Percentiles rank a stretch among this genome's conserved stretches.
Evolutionary conservation across 352 stramenopile species (phyloP).

Genomic region (Nothophytophthora sp.): DNA sequence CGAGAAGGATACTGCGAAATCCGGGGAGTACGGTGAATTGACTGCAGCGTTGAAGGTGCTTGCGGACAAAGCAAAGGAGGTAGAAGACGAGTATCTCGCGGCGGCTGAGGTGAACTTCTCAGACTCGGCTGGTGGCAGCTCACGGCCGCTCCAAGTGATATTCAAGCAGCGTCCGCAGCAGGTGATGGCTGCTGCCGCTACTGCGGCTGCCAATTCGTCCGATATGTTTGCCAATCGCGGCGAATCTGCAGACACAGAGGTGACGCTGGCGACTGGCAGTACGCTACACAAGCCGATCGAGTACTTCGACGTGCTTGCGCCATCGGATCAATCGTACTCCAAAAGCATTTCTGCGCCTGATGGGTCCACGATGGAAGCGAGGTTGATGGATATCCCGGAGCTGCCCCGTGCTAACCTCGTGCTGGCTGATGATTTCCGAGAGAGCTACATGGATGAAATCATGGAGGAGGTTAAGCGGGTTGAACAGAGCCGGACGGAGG

Average conservation of each 20-base stretch:
- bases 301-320: slow-evolving; percentile 66
- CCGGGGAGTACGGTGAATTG: slow-evolving; percentile 31
- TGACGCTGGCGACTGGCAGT: slow-evolving; percentile 43
- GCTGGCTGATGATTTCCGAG: slow-evolving; percentile 51
- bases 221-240: slow-evolving; percentile 26
- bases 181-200: slow-evolving; percentile 16
- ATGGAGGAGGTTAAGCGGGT: slow-evolving; percentile 60
- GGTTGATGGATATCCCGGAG: slow-evolving; percentile 68
- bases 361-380: slow-evolving; percentile 70
- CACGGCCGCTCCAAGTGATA: slow-evolving; percentile 73
- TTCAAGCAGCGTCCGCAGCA: slow-evolving; percentile 84
- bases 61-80: slow-evolving; percentile 38
- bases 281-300: slow-evolving; percentile 52
- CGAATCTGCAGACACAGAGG: slow-evolving; percentile 33
- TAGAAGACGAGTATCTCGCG: slow-evolving; percentile 54
- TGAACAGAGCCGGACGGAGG: slow-evolving; percentile 42
- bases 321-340: slow-evolving; percentile 56
- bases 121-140: slow-evolving; percentile 23
- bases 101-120: slow-evolving; percentile 29
- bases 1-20: slow-evolving; percentile 19
- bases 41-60: slow-evolving; percentile 50
- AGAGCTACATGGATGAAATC: slow-evolving; percentile 63
- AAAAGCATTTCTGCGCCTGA: slow-evolving; percentile 74
- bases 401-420: slow-evolving; percentile 38
- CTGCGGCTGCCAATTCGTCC: too few relatives aligned